Evolutionary conservation across 768 basidiomycete genomes (phyloP), one percentile per base, ranked within the genome.

Genomic region (Sarcodon sp.): DNA sequence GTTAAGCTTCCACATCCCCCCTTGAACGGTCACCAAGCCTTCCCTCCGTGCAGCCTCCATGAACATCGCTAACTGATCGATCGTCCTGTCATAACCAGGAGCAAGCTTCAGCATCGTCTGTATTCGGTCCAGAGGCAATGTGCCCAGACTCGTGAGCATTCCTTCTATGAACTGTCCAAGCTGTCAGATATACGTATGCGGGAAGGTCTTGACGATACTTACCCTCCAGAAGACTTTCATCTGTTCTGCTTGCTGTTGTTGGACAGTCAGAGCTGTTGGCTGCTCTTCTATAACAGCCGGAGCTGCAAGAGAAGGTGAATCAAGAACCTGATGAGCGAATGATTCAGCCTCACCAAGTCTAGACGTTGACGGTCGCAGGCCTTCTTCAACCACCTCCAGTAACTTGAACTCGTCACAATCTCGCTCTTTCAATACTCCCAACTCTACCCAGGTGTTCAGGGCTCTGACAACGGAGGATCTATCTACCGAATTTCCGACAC

Each of bases 221-320:
- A 81, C 88, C 78, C 87, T 89, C 89, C 89, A 93, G 60, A 82
- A 87, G 0, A 90, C 73, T 51, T 71, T 76, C 83, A 93, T 88
- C 64, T 91, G 85, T 56, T 88, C 85, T 0, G 80, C 79, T 58
- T 88, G 80, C 39, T 84, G 82, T 41, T 87, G 85, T 51, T 87
- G 80, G 9, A 72, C 66, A 16, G 71, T 73, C 33, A 76, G 61
- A 9, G 80, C 62, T 0, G 79, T 66, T 1, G 74, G 67, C 10
- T 69, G 56, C 27, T 69, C 70, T 16, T 72, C 74, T 34, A 78
- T 59, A 3, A 65, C 62, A 33, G 62, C 61, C 55, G 47, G 16
- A 43, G 21, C 13, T 21, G 37, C 10, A 32, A 31, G 35, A 48
- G 47, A 13, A 39, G 7, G 6, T 38, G n/a, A 21, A 39, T 36